Evolutionary conservation across 257 asterid genomes (phyloP).

Genomic region (Echites panduratus): DNA sequence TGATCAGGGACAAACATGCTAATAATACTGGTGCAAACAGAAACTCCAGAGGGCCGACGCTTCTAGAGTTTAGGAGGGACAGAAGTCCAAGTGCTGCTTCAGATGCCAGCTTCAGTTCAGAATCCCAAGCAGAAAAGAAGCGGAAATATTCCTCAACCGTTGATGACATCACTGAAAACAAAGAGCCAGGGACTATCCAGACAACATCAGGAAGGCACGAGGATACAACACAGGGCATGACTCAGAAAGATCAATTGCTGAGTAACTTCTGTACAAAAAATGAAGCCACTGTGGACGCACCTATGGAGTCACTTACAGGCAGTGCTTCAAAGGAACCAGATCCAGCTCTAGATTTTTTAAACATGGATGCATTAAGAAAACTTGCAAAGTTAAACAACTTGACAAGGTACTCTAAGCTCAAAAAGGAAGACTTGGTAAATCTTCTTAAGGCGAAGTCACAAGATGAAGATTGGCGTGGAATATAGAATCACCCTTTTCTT

Average conservation of each 20-base stretch:
- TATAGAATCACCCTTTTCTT: background rate
- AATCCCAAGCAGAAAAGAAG: slow-evolving; percentile 14
- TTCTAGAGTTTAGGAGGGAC: slow-evolving; percentile 12
- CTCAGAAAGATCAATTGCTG: background rate
- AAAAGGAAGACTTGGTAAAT: slow-evolving; percentile 30
- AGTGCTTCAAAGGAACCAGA: background rate
- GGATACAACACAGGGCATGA: background rate
- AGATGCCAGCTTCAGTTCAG: slow-evolving; percentile 12
- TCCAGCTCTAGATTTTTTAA: slow-evolving; percentile 11
- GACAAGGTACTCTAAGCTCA: slow-evolving; percentile 23
- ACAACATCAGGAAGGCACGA: slow-evolving; percentile 4
- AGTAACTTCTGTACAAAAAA: slow-evolving; percentile 1
- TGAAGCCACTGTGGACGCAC: background rate
- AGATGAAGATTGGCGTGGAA: background rate
- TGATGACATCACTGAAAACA: slow-evolving; percentile 14
- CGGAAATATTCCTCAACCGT: slow-evolving; percentile 3
- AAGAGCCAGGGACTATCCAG: slow-evolving; percentile 12
- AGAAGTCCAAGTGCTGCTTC: slow-evolving; percentile 10
- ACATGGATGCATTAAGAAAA: slow-evolving; percentile 24
- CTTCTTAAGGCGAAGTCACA: slow-evolving; percentile 7
- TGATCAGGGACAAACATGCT: slow-evolving; percentile 2
- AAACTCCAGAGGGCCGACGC: background rate
- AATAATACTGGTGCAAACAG: slow-evolving; percentile 1
- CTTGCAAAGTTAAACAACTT: slow-evolving; percentile 33
- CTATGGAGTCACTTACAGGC: background rate